phyloP scores from a whole-genome alignment of 257 asterid species.

The Solanum dulcamara region DNA sequence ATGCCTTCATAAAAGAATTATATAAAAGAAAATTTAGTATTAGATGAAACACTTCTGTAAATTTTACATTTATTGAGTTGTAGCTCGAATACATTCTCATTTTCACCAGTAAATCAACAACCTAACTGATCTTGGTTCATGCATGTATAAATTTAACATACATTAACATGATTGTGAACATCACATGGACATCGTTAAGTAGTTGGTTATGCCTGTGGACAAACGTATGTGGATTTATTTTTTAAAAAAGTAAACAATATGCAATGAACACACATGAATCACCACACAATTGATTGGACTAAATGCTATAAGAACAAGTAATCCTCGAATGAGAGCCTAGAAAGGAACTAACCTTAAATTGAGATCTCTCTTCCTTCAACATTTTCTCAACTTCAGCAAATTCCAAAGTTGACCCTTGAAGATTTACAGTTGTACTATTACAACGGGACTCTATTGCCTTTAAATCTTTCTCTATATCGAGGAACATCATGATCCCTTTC shows the following conservation, averaged over 20 bases:
- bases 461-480: constrained; percentile 54
- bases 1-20: too few species aligned
- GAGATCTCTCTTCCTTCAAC: constrained; percentile 58
- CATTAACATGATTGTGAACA: background rate
- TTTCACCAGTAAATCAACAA: background rate
- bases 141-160: too few species aligned
- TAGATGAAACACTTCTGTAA: background rate
- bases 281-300: background rate
- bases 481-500: constrained; percentile 56
- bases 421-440: constrained; percentile 40
- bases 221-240: background rate
- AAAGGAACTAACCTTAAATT: constrained; percentile 56
- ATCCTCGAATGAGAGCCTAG: background rate
- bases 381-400: constrained; percentile 59
- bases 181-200: background rate
- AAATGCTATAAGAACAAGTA: background rate
- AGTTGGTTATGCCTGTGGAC: background rate
- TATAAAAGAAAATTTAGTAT: background rate
- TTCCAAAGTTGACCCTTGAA: constrained; percentile 46
- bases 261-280: background rate
- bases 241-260: background rate
- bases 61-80: background rate
- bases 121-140: background rate
- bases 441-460: constrained; percentile 41
- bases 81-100: background rate